Base-by-base conservation (phyloP, 352 stramenopile genomes). In the Chrysophaeum taylorii region DNA sequence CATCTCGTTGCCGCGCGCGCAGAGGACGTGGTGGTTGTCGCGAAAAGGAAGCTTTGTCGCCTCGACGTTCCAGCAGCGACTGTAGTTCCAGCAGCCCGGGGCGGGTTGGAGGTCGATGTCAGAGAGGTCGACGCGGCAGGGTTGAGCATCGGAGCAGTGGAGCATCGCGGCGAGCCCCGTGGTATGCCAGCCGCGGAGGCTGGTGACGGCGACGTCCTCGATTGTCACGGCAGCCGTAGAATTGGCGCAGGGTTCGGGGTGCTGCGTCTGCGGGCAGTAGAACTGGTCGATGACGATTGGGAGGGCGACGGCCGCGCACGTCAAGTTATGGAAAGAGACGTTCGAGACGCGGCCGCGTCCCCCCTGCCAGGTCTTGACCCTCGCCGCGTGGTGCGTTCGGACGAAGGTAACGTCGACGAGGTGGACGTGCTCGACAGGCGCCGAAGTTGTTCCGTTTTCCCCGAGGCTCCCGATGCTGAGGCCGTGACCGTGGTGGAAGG, bases 271-370 rank as follows among this genome's bases (percentile, higher is more conserved):
- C 12, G 57, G 33, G 57, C 57, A 66, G 57, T 66, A 66, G 57
- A 66, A 66, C 57, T 66, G 57, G 57, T 66, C 57, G 33, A 66
- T n/a, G 57, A 66, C 35, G 12, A 66, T 23, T 16, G 57, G 57
- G 14, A 29, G 4, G 57, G 33, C 57, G 33, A 66, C 57, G 57
- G 14, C 57, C 33, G 2, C 14, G 33, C 41, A 31, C 33, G 16
- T 5, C 33, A 66, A 18, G 31, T 45, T 9, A 2, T 2, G 27
- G n/a, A 66, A 66, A 9, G 57, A 38, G 31, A 66, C 57, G 31
- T 66, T 66, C 18, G 9, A 16, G 33, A 66, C 57, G 57, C 2
- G 2, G 57, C 57, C 57, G 57, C 2, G 7, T 31, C 57, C 57
- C 33, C 57, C 57, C 33, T 45, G 57, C 57, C 57, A 66, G 12